Evolutionary conservation across 192 early-diverging fungal species (phyloP).

Genomic region (Linnemannia elongata): DNA sequence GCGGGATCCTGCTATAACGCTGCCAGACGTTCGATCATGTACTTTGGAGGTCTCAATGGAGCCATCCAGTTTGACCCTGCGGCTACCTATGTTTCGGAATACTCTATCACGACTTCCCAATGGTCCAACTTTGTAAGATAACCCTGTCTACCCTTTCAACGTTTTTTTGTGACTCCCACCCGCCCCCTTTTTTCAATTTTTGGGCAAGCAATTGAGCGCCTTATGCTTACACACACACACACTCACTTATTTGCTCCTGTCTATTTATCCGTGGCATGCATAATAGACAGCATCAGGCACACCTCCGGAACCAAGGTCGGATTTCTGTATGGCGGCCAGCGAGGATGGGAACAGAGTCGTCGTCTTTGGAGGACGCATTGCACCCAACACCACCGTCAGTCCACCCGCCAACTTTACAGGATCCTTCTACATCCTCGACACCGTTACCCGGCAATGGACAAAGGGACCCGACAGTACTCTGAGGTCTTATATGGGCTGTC

Average conservation of each 20-base stretch:
- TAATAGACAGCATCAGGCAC: slow-evolving; percentile 20
- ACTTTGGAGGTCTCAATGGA: slow-evolving; percentile 31
- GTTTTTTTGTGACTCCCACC: background rate
- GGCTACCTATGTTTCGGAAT: slow-evolving; percentile 28
- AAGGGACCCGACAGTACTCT: slow-evolving; percentile 11
- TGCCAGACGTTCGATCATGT: slow-evolving; percentile 26
- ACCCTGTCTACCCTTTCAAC: background rate
- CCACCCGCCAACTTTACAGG: slow-evolving; percentile 22
- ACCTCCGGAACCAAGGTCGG: slow-evolving; percentile 19
- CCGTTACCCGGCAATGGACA: slow-evolving; percentile 22
- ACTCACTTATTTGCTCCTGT: background rate
- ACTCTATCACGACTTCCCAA: background rate
- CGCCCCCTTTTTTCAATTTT: background rate
- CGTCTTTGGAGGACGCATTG: slow-evolving; percentile 32
- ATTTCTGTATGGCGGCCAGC: slow-evolving; percentile 38
- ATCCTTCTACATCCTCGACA: slow-evolving; percentile 15
- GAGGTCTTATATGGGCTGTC: slow-evolving; percentile 33
- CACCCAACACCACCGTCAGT: background rate
- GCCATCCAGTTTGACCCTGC: slow-evolving; percentile 15
- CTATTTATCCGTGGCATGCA: background rate
- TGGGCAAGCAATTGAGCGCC: background rate
- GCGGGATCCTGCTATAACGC: slow-evolving; percentile 18
- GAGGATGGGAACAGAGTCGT: slow-evolving; percentile 41
- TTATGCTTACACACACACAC: background rate
- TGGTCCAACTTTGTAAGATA: slow-evolving; percentile 47